These are phyloP conservation scores for Trypanosoma lewisi DNA, from an alignment of 208 protist species.

Conservation along the genomic window DNA sequence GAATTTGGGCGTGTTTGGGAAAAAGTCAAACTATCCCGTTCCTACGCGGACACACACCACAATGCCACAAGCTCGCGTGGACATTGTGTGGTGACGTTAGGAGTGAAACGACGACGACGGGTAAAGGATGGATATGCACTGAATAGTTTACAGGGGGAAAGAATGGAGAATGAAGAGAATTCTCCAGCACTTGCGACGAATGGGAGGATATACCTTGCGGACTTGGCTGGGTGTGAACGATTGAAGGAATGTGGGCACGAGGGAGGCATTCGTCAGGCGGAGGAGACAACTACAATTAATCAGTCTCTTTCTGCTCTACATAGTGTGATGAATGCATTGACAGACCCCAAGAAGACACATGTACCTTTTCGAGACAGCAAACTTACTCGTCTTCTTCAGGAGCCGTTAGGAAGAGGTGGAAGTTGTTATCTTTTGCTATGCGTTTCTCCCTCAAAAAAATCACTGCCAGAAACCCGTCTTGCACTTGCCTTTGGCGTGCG, in stretches of 20 bases:
- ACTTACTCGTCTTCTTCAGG: slow-evolving; percentile 92
- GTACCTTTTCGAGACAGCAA: slow-evolving; percentile 92
- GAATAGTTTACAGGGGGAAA: too few relatives aligned
- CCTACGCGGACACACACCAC: slow-evolving; percentile 57
- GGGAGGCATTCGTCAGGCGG: slow-evolving; percentile 16
- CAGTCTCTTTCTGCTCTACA: slow-evolving; percentile 84
- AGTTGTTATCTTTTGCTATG: slow-evolving; percentile 8
- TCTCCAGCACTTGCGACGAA: slow-evolving; percentile 40
- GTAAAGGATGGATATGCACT: not conserved
- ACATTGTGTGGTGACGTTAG: slow-evolving; percentile 87
- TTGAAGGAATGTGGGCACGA: slow-evolving; percentile 69
- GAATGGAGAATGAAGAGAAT: not conserved
- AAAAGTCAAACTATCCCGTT: slow-evolving; percentile 2
- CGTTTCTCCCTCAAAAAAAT: not conserved
- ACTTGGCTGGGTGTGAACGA: slow-evolving; percentile 92
- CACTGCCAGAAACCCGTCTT: not conserved
- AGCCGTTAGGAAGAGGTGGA: slow-evolving; percentile 10
- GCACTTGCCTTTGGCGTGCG: slow-evolving; percentile 14
- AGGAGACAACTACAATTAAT: slow-evolving; percentile 91
- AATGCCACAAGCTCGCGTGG: slow-evolving; percentile 87
- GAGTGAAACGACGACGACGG: not conserved
- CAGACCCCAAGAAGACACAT: slow-evolving; percentile 61
- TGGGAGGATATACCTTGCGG: slow-evolving; percentile 75
- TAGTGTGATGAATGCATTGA: slow-evolving; percentile 92
- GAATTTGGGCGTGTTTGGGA: slow-evolving; percentile 36